Percentiles rank a stretch among this genome's conserved stretches.
Conservation (phyloP, 2,329 filamentous ascomycete genomes). For the Torrubiella hemipterigena region DNA sequence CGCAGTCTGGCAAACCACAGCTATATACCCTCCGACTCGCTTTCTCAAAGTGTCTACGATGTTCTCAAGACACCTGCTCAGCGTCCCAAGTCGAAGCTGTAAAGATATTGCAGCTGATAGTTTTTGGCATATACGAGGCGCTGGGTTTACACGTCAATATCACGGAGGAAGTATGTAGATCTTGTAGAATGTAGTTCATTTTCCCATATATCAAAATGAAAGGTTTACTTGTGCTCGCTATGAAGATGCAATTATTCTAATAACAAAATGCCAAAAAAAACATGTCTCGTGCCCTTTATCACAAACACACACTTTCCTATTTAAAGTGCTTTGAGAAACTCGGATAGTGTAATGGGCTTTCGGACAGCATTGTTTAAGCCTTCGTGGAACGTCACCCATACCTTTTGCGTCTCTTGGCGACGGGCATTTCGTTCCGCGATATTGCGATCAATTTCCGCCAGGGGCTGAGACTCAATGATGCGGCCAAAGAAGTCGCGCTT, state of each 20-base stretch:
- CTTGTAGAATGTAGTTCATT: neutral
- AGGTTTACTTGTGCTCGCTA: too few relatives aligned
- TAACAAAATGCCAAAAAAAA: neutral
- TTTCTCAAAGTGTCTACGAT: conserved; percentile 40
- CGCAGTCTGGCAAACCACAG: conserved; percentile 50
- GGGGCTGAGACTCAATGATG: conserved; percentile 36
- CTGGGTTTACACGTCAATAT: neutral
- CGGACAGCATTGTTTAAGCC: conserved; percentile 85
- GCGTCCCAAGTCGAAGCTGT: conserved; percentile 40
- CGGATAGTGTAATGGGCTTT: conserved; percentile 71
- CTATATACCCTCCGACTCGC: conserved; percentile 33
- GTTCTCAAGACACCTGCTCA: conserved; percentile 38
- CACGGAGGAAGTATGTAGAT: neutral
- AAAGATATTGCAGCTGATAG: conserved; percentile 6
- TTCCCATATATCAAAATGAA: too few relatives aligned
- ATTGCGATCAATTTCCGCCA: conserved; percentile 29
- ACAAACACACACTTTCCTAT: neutral
- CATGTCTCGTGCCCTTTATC: neutral
- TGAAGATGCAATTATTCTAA: neutral
- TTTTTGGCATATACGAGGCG: neutral
- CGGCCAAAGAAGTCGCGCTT: conserved; percentile 84
- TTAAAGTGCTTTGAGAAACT: conserved; percentile 59
- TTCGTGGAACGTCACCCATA: conserved; percentile 86
- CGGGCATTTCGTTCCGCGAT: conserved; percentile 18
- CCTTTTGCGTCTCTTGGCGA: conserved; percentile 43